These are phyloP conservation scores for Penicillium robsamsonii DNA, from an alignment of 495 filamentous ascomycete species.

Conservation along the genomic window DNA sequence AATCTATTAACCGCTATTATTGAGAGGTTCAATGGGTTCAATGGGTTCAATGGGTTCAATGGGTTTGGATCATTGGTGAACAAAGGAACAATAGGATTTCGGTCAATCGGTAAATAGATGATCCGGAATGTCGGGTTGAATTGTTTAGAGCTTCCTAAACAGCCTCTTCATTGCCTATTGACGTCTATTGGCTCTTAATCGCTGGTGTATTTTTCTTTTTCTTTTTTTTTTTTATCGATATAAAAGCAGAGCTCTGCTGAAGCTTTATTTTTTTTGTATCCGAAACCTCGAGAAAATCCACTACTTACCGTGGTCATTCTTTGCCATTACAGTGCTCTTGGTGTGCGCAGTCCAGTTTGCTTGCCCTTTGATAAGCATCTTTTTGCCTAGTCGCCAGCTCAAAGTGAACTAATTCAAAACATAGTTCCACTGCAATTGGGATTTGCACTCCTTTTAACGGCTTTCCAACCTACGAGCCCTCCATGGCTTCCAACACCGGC, in stretches of 20 bases:
- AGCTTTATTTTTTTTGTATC: background rate
- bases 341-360: conserved; percentile 15
- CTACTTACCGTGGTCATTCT: background rate
- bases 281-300: background rate
- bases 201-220: too few species aligned
- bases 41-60: background rate
- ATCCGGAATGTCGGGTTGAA: conserved; percentile 21
- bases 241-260: background rate
- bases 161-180: background rate
- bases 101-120: conserved; percentile 20
- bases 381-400: background rate
- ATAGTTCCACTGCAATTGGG: too few species aligned
- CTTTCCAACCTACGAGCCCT: background rate
- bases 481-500: conserved; percentile 29
- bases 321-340: background rate
- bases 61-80: background rate
- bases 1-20: background rate
- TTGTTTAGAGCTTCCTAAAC: conserved; percentile 25
- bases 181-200: background rate
- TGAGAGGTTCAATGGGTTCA: background rate
- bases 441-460: background rate
- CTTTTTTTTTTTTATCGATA: background rate
- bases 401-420: background rate
- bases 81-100: background rate
- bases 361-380: conserved; percentile 11